phyloP scores from a whole-genome alignment of 352 stramenopile genomes.

The Phytophthora cajani region DNA sequence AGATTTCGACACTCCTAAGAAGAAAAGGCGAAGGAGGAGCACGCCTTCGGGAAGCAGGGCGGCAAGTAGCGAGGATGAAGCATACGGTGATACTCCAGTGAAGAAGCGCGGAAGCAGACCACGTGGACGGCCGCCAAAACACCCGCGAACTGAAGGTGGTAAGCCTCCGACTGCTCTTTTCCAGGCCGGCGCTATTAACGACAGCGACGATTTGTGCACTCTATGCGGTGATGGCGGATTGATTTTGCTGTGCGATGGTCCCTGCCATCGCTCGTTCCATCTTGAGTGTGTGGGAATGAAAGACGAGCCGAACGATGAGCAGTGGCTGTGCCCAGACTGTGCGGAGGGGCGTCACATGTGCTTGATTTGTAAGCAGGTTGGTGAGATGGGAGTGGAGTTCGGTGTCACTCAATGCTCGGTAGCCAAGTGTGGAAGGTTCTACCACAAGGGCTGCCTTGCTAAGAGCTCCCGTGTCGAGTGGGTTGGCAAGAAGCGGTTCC shows the following conservation, averaged over 20 bases:
- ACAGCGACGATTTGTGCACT: constrained; percentile 92
- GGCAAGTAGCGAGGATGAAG: constrained; percentile 46
- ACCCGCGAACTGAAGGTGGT: constrained; percentile 23
- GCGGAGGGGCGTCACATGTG: constrained; percentile 91
- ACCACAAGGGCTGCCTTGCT: constrained; percentile 90
- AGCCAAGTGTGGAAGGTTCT: constrained; percentile 93
- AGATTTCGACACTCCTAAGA: constrained; percentile 51
- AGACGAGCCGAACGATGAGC: constrained; percentile 79
- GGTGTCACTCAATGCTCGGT: constrained; percentile 92
- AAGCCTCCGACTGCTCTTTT: constrained; percentile 38
- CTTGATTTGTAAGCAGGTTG: constrained; percentile 91
- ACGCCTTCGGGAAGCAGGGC: constrained; percentile 32
- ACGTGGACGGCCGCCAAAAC: constrained; percentile 43
- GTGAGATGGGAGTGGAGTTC: constrained; percentile 90
- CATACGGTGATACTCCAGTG: constrained; percentile 42
- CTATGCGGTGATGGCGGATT: constrained; percentile 92
- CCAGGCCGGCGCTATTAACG: constrained; percentile 72
- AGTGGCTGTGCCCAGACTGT: constrained; percentile 93
- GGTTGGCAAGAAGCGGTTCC: constrained; percentile 90
- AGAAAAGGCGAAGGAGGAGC: constrained; percentile 51
- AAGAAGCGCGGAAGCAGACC: constrained; percentile 44
- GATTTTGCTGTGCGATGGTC: constrained; percentile 92
- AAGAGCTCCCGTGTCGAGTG: constrained; percentile 82
- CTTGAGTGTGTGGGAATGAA: constrained; percentile 91
- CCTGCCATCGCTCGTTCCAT: constrained; percentile 94